Evolutionary conservation across 2,329 filamentous ascomycete genomes (phyloP), one percentile per base, ranked within the genome.

Genomic region (Mycocentrospora acerina): DNA sequence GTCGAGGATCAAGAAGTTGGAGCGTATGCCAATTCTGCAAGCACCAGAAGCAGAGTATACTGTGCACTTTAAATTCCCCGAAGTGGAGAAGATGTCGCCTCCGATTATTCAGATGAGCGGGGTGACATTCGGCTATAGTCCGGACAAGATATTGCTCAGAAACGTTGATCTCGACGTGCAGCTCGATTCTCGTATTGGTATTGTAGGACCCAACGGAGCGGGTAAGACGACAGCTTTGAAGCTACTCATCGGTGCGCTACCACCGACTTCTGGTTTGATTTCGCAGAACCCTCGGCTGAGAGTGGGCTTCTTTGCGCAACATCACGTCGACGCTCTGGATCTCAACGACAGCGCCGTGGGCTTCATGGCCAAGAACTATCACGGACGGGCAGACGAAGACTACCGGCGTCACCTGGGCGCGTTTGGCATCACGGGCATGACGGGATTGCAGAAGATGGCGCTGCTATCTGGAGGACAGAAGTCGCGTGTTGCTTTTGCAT

Each of bases 151-250:
- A 16, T 78, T 98, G 28, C 80, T 98, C 28, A 81, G 73, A 52
- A 83, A 95, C 56, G 88, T 98, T 43, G 93, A 98, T 61, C 78
- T 98, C 16, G 91, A 97, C 66, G 93, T 98, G 12, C 93, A 98
- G 69, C 84, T 98, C 28, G 93, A 98, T 71, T 97, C 91, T 7
- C 87, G 93, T 49, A 98, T 98, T 57, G 93, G 93, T 63, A 98
- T 98, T 62, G 91, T 98, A n/a, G 93, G 93, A 12, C 93, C 93
- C 61, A 98, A 98, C 77, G 93, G 93, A 70, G 93, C 93, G 29
- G 93, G 93, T 78, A 98, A 98, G 72, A 98, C 93, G 3, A 98
- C 93, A 0, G 86, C 96, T n/a, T 76, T 98, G 55, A 97, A 96
- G 71, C 81, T 98, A n/a, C 83, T 98, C 44, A 95, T 93, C 50